These are phyloP conservation scores for Yarrowia sp. DNA, from an alignment of 805 yeast genomes.

Conservation along the genomic window DNA sequence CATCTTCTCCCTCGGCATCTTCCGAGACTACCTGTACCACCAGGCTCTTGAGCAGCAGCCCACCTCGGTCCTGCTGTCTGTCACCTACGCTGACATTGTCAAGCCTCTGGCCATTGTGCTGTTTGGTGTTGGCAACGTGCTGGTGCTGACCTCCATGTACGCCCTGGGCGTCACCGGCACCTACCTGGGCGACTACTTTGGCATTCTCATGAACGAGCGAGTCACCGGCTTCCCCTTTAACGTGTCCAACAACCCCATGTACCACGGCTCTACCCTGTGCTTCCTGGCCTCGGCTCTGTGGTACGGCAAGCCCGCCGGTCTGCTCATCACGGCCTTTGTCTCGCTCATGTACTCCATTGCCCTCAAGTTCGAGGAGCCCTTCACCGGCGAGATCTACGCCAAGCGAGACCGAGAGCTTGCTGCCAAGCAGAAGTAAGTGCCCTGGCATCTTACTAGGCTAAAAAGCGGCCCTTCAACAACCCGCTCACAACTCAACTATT, in stretches of 20 bases:
- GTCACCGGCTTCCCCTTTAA: conserved; percentile 95
- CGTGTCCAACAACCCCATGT: conserved; percentile 93
- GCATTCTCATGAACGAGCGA: conserved; percentile 88
- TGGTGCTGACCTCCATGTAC: conserved; percentile 88
- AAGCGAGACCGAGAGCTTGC: conserved; percentile 59
- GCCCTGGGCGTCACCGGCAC: conserved; percentile 95
- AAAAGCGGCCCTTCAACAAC: conserved; percentile 10
- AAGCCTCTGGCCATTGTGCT: conserved; percentile 60
- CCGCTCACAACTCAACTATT: conserved; percentile 29
- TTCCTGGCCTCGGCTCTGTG: conserved; percentile 90
- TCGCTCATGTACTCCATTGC: conserved; percentile 84
- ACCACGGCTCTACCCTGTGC: conserved; percentile 86
- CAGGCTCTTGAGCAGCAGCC: conserved; percentile 76
- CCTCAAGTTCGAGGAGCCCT: conserved; percentile 90
- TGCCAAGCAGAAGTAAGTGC: conserved; percentile 45
- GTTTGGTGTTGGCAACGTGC: conserved; percentile 75
- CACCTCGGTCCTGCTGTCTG: conserved; percentile 49
- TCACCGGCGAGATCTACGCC: conserved; percentile 91
- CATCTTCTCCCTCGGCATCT: conserved; percentile 84
- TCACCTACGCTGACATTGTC: conserved; percentile 57
- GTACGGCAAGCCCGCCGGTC: conserved; percentile 90
- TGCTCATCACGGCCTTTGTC: conserved; percentile 74
- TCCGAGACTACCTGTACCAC: conserved; percentile 76
- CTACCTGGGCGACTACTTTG: conserved; percentile 95
- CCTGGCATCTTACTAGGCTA: background rate